phyloP scores from a whole-genome alignment of 2,329 filamentous ascomycete species.

The Tolypocladium capitatum region DNA sequence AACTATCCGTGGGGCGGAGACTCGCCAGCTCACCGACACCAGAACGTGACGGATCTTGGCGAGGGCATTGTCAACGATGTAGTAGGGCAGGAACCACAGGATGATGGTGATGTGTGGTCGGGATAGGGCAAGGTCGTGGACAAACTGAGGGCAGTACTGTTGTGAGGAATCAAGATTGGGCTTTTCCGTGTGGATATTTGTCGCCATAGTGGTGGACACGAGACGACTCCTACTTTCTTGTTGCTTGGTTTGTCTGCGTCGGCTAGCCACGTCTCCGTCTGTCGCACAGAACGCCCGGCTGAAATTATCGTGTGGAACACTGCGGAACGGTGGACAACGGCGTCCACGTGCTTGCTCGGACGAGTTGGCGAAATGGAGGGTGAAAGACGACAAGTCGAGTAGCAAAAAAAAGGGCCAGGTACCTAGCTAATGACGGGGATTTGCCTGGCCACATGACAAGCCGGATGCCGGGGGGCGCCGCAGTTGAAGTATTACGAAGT shows the following conservation, averaged over 20 bases:
- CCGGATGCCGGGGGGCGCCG: too few species aligned
- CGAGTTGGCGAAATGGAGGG: not conserved
- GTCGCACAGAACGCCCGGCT: too few species aligned
- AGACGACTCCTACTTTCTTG: not conserved
- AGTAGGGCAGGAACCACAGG: not conserved
- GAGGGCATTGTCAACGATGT: slow-evolving; percentile 8
- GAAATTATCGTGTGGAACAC: too few species aligned
- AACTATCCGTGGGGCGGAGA: slow-evolving; percentile 24
- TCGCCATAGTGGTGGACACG: not conserved
- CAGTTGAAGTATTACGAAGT: not conserved
- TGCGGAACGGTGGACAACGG: not conserved
- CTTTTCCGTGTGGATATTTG: not conserved
- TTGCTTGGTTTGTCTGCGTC: not conserved
- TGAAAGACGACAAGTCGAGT: not conserved
- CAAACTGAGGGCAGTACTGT: not conserved
- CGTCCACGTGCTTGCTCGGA: not conserved
- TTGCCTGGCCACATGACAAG: not conserved
- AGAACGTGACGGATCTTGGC: slow-evolving; percentile 14
- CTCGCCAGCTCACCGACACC: slow-evolving; percentile 21
- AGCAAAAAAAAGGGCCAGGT: not conserved
- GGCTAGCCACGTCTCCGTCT: too few species aligned
- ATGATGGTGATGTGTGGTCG: not conserved
- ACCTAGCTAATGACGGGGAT: not conserved
- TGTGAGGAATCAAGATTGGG: not conserved
- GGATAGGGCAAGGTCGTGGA: not conserved